phyloP scores from a whole-genome alignment of 78 protist species.

The Guillardia theta region DNA sequence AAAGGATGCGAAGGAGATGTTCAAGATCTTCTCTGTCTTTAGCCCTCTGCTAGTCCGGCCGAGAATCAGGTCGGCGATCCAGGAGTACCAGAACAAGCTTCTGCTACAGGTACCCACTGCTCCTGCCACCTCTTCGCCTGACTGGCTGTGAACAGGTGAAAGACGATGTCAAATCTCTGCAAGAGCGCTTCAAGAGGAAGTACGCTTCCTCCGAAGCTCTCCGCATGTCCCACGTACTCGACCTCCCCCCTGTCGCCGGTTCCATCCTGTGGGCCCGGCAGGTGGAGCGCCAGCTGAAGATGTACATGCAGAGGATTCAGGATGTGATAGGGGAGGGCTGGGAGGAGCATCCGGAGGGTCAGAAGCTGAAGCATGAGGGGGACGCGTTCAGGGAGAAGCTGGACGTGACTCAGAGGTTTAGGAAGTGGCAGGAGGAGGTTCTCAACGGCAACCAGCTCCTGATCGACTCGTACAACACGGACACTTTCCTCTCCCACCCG shows the following conservation, averaged over 20 bases:
- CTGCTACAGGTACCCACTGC: background rate
- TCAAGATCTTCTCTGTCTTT: slow-evolving; percentile 82
- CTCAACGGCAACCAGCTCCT: background rate
- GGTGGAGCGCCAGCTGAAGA: slow-evolving; percentile 83
- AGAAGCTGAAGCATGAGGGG: slow-evolving; percentile 40
- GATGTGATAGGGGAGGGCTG: slow-evolving; percentile 87
- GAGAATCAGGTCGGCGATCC: slow-evolving; percentile 55
- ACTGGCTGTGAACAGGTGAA: slow-evolving; percentile 55
- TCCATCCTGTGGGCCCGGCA: slow-evolving; percentile 87
- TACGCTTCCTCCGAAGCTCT: slow-evolving; percentile 73
- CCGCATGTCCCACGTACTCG: slow-evolving; percentile 75
- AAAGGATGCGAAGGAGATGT: slow-evolving; percentile 84
- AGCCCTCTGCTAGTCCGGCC: slow-evolving; percentile 79
- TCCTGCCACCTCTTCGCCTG: background rate
- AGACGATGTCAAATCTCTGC: slow-evolving; percentile 82
- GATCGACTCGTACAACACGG: background rate
- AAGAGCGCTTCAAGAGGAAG: slow-evolving; percentile 8
- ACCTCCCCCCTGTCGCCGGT: slow-evolving; percentile 80
- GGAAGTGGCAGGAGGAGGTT: slow-evolving; percentile 23
- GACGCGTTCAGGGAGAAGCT: slow-evolving; percentile 38
- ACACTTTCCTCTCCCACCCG: background rate
- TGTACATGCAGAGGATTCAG: slow-evolving; percentile 81
- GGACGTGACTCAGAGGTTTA: background rate
- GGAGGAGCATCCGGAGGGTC: slow-evolving; percentile 81
- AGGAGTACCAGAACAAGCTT: slow-evolving; percentile 35